Conservation (phyloP, 306 rosid species). For the Macrotyloma uniflorum region DNA sequence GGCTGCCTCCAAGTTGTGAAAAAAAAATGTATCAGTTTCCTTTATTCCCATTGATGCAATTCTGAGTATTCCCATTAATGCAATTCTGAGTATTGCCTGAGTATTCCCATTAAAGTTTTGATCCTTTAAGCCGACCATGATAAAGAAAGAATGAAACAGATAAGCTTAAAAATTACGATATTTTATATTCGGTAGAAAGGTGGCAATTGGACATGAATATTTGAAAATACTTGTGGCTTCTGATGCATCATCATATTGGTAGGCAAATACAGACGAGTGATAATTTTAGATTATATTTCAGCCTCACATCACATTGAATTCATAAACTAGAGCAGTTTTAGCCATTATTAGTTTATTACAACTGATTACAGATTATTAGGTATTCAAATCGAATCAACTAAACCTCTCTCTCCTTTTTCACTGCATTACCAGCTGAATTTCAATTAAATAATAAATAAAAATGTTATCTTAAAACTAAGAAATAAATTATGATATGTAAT, state of each 20-base stretch:
- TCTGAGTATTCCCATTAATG: background rate
- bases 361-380: background rate
- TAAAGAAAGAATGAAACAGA: slow-evolving; percentile 26
- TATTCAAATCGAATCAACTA: background rate
- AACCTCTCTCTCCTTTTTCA: slow-evolving; percentile 19
- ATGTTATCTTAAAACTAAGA: too few species aligned
- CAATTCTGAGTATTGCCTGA: background rate
- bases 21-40: background rate
- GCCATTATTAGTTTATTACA: background rate
- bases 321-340: background rate
- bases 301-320: slow-evolving; percentile 16
- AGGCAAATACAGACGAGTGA: slow-evolving; percentile 38
- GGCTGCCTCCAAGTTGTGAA: background rate
- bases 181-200: background rate
- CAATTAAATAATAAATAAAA: slow-evolving; percentile 29
- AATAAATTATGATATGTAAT: too few species aligned
- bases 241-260: slow-evolving; percentile 42
- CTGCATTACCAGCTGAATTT: slow-evolving; percentile 41
- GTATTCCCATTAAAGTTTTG: background rate
- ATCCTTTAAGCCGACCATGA: slow-evolving; percentile 33
- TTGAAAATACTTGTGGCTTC: slow-evolving; percentile 19
- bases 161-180: slow-evolving; percentile 23
- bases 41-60: background rate
- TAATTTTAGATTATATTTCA: slow-evolving; percentile 26
- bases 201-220: background rate